Base-by-base conservation (phyloP, 345 rosid species). In the Aquilaria malaccensis region DNA sequence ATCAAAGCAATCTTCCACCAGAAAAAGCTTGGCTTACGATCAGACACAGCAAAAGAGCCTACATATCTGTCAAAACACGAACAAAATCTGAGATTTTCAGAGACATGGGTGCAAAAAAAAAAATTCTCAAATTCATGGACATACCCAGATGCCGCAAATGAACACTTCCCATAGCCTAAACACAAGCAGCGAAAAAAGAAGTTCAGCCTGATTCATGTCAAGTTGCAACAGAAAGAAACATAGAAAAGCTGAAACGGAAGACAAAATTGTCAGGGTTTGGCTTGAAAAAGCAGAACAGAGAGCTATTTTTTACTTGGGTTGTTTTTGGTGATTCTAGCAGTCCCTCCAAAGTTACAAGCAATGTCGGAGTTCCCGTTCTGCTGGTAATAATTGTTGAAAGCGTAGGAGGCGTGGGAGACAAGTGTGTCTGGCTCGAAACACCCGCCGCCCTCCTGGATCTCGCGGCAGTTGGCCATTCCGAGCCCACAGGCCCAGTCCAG, bases 401-500 rank as follows among this genome's bases (percentile, higher is more conserved):
- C 98, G 64, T 64, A 93, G 9, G 98, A 87, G 71, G 98, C 98
- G 33, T 93, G 98, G 7, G 97, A 87, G 10, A 74, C 49, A 4
- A 86, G 66, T 2, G 92, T 90, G 58, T 90, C 78, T 0, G 98
- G 98, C 29, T 82, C 79, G 55, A 73, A 93, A 70, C 98, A 93
- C 0, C 81, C 73, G 7, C 92, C 97, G 5, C 85, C 88, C 0
- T 73, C 72, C 29, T 83, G 83, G 64, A 93, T 89, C 2, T 85
- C 76, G 2, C 70, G 29, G 68, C 98, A 89, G 59, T 93, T 90
- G 6, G 88, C 77, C 92, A 71, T 80, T 12, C 99, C 99, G 45
- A 83, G 56, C 9, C 99, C 97, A 66, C 97, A 93, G 3, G 97
- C 94, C 99, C 99, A 94, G 61, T 94, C 97, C 49, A 94, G 70